phyloP scores from a whole-genome alignment of 371 early-diverging fungal genomes.

The Actinomortierella wolfii region DNA sequence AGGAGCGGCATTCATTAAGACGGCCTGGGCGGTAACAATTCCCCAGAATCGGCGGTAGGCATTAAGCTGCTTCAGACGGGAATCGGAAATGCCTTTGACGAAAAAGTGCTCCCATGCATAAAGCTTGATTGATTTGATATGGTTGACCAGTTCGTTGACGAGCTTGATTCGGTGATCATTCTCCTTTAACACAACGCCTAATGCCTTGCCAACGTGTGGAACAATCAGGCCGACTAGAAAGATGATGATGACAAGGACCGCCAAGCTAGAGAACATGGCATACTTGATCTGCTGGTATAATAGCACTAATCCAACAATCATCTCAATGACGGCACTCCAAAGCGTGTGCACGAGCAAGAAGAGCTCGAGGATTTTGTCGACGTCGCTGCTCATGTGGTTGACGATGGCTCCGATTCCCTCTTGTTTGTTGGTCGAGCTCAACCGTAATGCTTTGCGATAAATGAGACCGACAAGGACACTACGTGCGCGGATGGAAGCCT shows the following conservation, averaged over 20 bases:
- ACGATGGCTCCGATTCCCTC: conserved; percentile 74
- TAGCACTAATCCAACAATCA: conserved; percentile 72
- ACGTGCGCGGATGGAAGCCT: conserved; percentile 45
- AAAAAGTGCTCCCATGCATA: conserved; percentile 63
- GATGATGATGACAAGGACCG: conserved; percentile 5
- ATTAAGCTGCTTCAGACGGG: conserved; percentile 52
- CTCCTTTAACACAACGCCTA: conserved; percentile 8
- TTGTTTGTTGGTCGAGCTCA: conserved; percentile 82
- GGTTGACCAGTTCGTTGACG: conserved; percentile 43
- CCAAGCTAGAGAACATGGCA: conserved; percentile 33
- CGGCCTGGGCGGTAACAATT: conserved; percentile 21
- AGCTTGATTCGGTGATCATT: conserved; percentile 49
- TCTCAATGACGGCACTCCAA: conserved; percentile 87
- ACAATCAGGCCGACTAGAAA: conserved; percentile 2
- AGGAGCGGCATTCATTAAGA: conserved; percentile 35
- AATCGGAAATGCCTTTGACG: conserved; percentile 47
- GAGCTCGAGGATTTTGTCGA: conserved; percentile 69
- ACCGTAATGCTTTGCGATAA: conserved; percentile 80
- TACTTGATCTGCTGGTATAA: conserved; percentile 57
- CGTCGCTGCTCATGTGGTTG: conserved; percentile 89
- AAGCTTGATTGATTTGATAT: conserved; percentile 52
- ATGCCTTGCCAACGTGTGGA: conserved; percentile 19
- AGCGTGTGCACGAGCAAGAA: conserved; percentile 42
- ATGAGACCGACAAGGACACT: conserved; percentile 82
- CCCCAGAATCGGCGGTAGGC: conserved; percentile 48